Evolutionary conservation across 768 basidiomycete species (phyloP).

Genomic region (Chalciporus chontae): DNA sequence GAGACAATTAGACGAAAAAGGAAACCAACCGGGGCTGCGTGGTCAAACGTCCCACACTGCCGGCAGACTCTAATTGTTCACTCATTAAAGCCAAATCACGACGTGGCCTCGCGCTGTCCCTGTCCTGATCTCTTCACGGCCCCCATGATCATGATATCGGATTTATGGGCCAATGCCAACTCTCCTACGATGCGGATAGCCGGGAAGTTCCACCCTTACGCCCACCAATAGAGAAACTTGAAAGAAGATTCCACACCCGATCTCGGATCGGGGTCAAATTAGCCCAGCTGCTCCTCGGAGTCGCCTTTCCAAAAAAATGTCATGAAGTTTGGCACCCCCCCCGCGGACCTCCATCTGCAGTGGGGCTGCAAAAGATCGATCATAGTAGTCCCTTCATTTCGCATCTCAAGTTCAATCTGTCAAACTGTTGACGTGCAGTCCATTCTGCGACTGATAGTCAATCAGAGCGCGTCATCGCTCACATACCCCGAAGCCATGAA

Average conservation of each 20-base stretch:
- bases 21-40: conserved; percentile 19
- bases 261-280: conserved; percentile 16
- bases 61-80: conserved; percentile 31
- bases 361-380: too few species aligned
- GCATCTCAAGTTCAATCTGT: conserved; percentile 3
- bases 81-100: background rate
- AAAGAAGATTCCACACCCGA: conserved; percentile 23
- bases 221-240: conserved; percentile 31
- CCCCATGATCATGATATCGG: conserved; percentile 22
- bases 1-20: conserved; percentile 36
- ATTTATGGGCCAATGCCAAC: conserved; percentile 16
- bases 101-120: conserved; percentile 11
- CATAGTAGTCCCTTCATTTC: conserved; percentile 4
- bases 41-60: conserved; percentile 23
- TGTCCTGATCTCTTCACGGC: conserved; percentile 13
- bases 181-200: conserved; percentile 8
- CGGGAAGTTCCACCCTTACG: conserved; percentile 19
- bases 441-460: conserved; percentile 1
- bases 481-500: background rate
- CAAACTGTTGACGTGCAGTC: conserved; percentile 10
- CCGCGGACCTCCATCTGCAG: too few species aligned
- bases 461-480: background rate
- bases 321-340: too few species aligned
- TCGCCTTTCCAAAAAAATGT: conserved; percentile 13
- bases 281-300: conserved; percentile 2